Base-by-base conservation (phyloP, 2,329 filamentous ascomycete genomes). In the Trichoderma hamatum region DNA sequence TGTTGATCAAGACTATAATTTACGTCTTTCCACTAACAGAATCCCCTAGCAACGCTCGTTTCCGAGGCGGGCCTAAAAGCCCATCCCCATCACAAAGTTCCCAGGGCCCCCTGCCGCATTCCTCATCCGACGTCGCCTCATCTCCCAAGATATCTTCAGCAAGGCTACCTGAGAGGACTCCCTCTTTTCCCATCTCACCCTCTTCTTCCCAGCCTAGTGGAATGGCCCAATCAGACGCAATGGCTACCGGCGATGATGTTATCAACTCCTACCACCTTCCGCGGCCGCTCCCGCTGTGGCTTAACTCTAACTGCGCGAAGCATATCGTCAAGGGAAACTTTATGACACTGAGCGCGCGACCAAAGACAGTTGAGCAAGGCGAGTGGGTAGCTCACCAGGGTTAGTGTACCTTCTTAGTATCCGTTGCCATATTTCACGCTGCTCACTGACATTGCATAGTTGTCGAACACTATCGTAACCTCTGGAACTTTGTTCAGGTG, bases 251-350 rank as follows among this genome's bases (percentile, higher is more conserved):
- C 69, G 86, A 90, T 74, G 86, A 88, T 68, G 78, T 86, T 63
- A 83, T 90, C 72, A 82, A 82, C 73, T 83, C 83, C 14, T 90
- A 89, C 76, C 88, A 90, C 73, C 83, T 92, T 70, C 90, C 90
- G 70, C 85, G 88, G 51, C 87, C 88, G 36, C 83, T 89, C 70
- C 92, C 92, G 19, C 82, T 92, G 71, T 94, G 92, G 89, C 88
- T 94, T 75, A 90, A 92, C 76, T 86, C 90, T 68, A 83, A 88
- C 71, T 91, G 92, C 77, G 90, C 92, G 67, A 92, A 91, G 78
- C 89, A 97, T 76, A 97, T 97, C 73, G 94, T 97, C 76, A 97
- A 95, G 83, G 95, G 95, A 70, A 98, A 97, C 83, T 97, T 98
- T 78, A 93, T 97, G 90, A 97, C 95, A 13, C 82, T 98, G 70